Evolutionary conservation across 2,329 filamentous ascomycete species (phyloP), one percentile per base, ranked within the genome.

Genomic region (Trichoderma guizhouense): DNA sequence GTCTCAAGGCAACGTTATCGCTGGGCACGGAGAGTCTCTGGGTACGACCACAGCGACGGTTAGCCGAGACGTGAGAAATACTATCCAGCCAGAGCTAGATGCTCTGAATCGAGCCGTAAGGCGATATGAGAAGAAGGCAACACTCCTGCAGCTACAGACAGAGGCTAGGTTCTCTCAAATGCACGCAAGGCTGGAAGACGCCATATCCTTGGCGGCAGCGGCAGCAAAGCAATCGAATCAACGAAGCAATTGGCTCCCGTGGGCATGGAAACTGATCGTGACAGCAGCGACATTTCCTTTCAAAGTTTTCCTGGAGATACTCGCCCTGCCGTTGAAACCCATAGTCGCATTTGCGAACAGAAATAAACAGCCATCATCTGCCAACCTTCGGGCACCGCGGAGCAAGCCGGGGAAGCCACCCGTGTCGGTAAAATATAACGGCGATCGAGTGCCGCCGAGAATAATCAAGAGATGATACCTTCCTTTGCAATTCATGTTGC

Each of bases 101-200:
- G 93, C 94, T 0, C 84, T 98, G 36, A 96, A 94, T 76, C 91
- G 95, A 62, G 95, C 95, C 5, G 92, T 98, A 58, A 89, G 95
- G 24, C 90, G 94, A 43, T 97, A 97, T 77, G 95, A 98, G 83
- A 98, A 97, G 83, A 93, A 94, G 76, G 90, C 92, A 5, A 91
- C 91, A 0, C 85, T 95, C 8, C 87, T 94, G 32, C 88, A 92
- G 11, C 86, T 92, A 69, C 91, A 95, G 77, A 93, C 91, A 3
- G 94, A 97, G 74, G 88, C 90, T 9, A 89, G 92, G 28, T 88
- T 98, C 72, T 87, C 89, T 53, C 87, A 90, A 24, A 84, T 97
- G 5, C 92, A 97, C 74, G 84, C 85, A 0, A 87, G 92, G 43
- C 81, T 97, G 15, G 89, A 91, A 73, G 94, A 97, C 77, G 91